These are phyloP conservation scores for Zygosaccharomyces rouxii DNA, from an alignment of 805 yeast genomes.

Conservation along the genomic window DNA sequence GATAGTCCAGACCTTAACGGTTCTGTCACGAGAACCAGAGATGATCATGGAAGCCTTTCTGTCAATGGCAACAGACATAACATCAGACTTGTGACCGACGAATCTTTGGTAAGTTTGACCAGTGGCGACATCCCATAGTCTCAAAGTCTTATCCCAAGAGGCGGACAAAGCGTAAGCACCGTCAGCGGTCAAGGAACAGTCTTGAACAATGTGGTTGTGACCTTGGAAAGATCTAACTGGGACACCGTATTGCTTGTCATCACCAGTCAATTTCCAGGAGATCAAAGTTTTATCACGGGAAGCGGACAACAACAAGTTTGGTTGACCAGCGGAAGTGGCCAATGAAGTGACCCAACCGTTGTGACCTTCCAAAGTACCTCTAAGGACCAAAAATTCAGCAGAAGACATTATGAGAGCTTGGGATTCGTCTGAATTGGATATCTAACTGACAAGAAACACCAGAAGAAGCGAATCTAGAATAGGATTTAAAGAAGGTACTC, in stretches of 20 bases:
- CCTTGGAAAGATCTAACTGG: slow-evolving; percentile 97
- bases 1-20: slow-evolving; percentile 99
- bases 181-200: slow-evolving; percentile 95
- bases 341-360: slow-evolving; percentile 97
- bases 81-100: slow-evolving; percentile 97
- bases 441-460: not conserved
- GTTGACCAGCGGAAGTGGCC: slow-evolving; percentile 97
- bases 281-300: slow-evolving; percentile 98
- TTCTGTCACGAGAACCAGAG: slow-evolving; percentile 98
- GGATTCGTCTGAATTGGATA: not conserved
- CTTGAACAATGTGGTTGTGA: slow-evolving; percentile 99
- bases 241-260: slow-evolving; percentile 95
- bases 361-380: slow-evolving; percentile 99
- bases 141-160: slow-evolving; percentile 99
- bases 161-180: slow-evolving; percentile 97
- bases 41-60: slow-evolving; percentile 96
- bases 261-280: slow-evolving; percentile 96
- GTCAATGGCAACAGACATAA: slow-evolving; percentile 93
- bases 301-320: slow-evolving; percentile 96
- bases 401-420: slow-evolving; percentile 47
- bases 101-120: slow-evolving; percentile 94
- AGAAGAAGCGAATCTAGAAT: not conserved
- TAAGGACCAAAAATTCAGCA: slow-evolving; percentile 96
- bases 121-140: slow-evolving; percentile 94
- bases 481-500: not conserved